Base-by-base conservation (phyloP, 305 asterid species). In the Fraxinus ornus region DNA sequence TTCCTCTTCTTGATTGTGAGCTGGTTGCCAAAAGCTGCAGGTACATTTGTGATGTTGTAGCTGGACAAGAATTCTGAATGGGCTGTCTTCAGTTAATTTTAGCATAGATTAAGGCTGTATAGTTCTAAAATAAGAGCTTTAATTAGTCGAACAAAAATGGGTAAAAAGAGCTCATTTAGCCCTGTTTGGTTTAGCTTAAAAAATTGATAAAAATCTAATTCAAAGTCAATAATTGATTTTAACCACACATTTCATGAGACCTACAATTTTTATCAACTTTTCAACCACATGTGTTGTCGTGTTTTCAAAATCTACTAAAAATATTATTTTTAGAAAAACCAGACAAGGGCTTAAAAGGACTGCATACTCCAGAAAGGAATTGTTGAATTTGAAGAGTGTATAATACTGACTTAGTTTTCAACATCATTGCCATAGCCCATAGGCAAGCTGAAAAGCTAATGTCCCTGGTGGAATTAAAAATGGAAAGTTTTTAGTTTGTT, bases 51-150 rank as follows among this genome's bases (percentile, higher is more conserved):
- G 35, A 60, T 73, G 19, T 28, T 19, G 19, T 79, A 30, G 77
- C 74, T 41, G 39, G 30, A 60, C 37, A 70, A 76, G 32, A 39
- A 55, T 28, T n/a, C 30, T 47, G 6, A 4, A 13, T 21, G 66
- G 41, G 62, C n/a, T 77, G 77, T 55, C 62, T 33, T 41, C 78
- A 36, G 44, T 68, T 30, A 80, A 79, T 75, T 76, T 30, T 68
- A 28, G 52, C 64, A 26, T 30, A 15, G 12, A 19, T 52, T 52
- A 68, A 4, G 35, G 26, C 6, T 33, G 19, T 52, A 76, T 78
- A 36, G 33, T 15, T 37, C 30, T 52, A 39, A 2, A 32, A 70
- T 70, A 70, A 24, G 66, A 10, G 24, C 32, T 68, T 44, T 44
- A 44, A 12, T 44, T 12, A 12, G 52, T 41, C 17, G 1, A 41